phyloP scores from a whole-genome alignment of 208 protist genomes.

The Lotmaria passim region DNA sequence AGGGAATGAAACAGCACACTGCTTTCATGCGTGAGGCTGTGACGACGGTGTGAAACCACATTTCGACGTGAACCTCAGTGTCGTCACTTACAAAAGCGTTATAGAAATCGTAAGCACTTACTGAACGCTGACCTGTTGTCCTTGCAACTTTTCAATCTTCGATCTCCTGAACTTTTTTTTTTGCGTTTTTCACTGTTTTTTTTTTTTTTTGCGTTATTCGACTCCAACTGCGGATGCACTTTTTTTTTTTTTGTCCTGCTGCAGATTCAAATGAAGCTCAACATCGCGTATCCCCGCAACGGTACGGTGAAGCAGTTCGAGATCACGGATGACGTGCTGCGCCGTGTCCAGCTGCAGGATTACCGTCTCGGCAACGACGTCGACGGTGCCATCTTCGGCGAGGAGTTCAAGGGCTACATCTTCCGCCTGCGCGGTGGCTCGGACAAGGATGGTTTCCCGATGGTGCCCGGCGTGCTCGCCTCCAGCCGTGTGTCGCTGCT shows the following conservation, averaged over 20 bases:
- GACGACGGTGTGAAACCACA: too few species aligned
- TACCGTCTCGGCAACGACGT: constrained; percentile 90
- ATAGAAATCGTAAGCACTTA: too few species aligned
- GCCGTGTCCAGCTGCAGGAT: constrained; percentile 82
- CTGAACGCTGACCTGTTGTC: too few species aligned
- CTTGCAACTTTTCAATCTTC: constrained; percentile 12
- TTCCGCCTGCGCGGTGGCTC: constrained; percentile 99
- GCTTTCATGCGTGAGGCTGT: too few species aligned
- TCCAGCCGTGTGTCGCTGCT: constrained; percentile 98
- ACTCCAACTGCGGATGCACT: neutral
- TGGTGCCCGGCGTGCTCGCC: constrained; percentile 99
- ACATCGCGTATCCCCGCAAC: constrained; percentile 90
- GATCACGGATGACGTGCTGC: constrained; percentile 81
- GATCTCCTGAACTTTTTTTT: constrained; percentile 9
- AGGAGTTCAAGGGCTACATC: constrained; percentile 95
- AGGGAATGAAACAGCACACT: too few species aligned
- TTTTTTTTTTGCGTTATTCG: constrained; percentile 13
- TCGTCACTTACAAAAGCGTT: too few species aligned
- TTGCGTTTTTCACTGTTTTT: constrained; percentile 24
- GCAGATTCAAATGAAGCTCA: constrained; percentile 63
- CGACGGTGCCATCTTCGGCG: constrained; percentile 77
- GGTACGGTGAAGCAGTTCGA: constrained; percentile 92
- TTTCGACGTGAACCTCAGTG: too few species aligned
- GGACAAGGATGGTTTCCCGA: constrained; percentile 99
- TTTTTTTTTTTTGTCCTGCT: constrained; percentile 22